These are phyloP conservation scores for Papiliotrema laurentii DNA, from an alignment of 1,284 basidiomycete species.

Conservation along the genomic window DNA sequence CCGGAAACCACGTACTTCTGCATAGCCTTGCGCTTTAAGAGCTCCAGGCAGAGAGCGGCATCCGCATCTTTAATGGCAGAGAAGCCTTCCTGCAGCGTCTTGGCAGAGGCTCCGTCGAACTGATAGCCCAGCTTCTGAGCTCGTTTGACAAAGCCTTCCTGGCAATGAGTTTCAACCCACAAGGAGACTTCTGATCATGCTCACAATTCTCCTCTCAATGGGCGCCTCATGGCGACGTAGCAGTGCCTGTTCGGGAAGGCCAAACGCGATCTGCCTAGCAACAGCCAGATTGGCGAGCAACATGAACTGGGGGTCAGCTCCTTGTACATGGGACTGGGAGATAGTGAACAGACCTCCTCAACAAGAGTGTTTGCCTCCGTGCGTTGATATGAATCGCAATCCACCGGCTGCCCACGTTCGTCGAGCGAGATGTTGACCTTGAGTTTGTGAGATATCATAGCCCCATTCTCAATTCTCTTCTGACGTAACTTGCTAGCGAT, in stretches of 20 bases:
- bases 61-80: slow-evolving; percentile 65
- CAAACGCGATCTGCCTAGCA: slow-evolving; percentile 86
- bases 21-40: slow-evolving; percentile 83
- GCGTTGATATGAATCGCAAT: slow-evolving; percentile 64
- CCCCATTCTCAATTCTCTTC: slow-evolving; percentile 74
- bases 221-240: slow-evolving; percentile 91
- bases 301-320: slow-evolving; percentile 68
- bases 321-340: background rate
- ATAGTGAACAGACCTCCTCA: slow-evolving; percentile 65
- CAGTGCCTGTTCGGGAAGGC: slow-evolving; percentile 90
- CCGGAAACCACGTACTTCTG: slow-evolving; percentile 36
- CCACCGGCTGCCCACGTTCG: slow-evolving; percentile 72
- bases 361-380: slow-evolving; percentile 75
- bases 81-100: slow-evolving; percentile 79
- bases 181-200: no score
- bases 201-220: slow-evolving; percentile 77
- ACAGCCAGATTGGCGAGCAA: slow-evolving; percentile 83
- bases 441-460: slow-evolving; percentile 67
- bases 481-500: slow-evolving; percentile 70
- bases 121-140: slow-evolving; percentile 77
- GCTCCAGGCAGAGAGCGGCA: slow-evolving; percentile 67
- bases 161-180: no score
- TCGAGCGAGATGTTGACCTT: slow-evolving; percentile 77
- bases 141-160: slow-evolving; percentile 72
- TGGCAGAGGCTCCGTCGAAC: slow-evolving; percentile 74